These are phyloP conservation scores for Trichoderma sp. DNA, from an alignment of 2,329 filamentous ascomycete species.

Conservation along the genomic window DNA sequence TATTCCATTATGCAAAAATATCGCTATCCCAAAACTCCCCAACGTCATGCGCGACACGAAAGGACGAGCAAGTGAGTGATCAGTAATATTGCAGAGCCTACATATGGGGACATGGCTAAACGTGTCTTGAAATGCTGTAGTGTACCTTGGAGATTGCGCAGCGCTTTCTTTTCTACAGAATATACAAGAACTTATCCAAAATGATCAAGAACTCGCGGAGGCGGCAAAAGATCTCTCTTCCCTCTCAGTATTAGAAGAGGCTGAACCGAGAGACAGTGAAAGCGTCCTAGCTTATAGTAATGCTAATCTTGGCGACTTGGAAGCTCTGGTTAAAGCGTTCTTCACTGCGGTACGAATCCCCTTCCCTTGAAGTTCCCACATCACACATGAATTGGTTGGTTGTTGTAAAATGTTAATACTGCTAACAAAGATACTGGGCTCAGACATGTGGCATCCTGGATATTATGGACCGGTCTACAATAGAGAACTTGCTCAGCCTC, in stretches of 20 bases:
- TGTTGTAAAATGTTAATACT: background rate
- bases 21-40: conserved; percentile 6
- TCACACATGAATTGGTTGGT: background rate
- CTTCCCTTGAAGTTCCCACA: background rate
- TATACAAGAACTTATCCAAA: conserved; percentile 3
- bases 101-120: too few species aligned
- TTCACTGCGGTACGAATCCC: background rate
- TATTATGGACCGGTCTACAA: background rate
- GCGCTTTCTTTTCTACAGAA: conserved; percentile 13
- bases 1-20: background rate
- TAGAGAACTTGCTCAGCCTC: background rate
- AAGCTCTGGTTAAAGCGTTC: background rate
- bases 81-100: background rate
- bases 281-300: conserved; percentile 2
- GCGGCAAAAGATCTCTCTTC: conserved; percentile 1
- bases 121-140: background rate
- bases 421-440: background rate
- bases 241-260: background rate
- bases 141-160: conserved; percentile 15
- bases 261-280: background rate
- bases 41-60: conserved; percentile 12
- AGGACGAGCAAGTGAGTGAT: background rate
- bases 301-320: conserved; percentile 6
- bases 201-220: conserved; percentile 1
- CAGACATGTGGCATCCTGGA: conserved; percentile 13